phyloP scores from a whole-genome alignment of 805 yeast species.

The Metschnikowia arizonensis region DNA sequence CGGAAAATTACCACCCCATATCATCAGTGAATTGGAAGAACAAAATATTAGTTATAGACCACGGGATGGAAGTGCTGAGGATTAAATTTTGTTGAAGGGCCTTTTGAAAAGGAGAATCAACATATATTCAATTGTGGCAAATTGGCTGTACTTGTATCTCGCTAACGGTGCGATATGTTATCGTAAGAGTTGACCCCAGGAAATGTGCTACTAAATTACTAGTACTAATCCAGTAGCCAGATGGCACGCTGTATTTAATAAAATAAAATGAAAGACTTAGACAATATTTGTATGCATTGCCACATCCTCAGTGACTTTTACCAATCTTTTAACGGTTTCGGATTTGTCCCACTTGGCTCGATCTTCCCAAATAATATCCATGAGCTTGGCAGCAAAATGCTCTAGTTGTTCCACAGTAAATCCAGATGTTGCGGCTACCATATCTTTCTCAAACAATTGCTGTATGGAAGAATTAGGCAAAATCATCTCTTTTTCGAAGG shows the following conservation, averaged over 20 bases:
- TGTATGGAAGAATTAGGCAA: slow-evolving; percentile 18
- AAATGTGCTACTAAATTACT: neutral
- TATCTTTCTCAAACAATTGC: slow-evolving; percentile 22
- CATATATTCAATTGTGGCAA: neutral
- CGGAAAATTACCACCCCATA: slow-evolving; percentile 87
- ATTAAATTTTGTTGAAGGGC: slow-evolving; percentile 25
- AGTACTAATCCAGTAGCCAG: neutral
- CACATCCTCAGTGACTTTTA: slow-evolving; percentile 14
- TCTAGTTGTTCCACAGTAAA: slow-evolving; percentile 38
- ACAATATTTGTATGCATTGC: slow-evolving; percentile 1
- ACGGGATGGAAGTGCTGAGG: slow-evolving; percentile 84
- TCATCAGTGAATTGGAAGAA: slow-evolving; percentile 63
- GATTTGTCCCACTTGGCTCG: slow-evolving; percentile 48
- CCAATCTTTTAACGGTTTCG: slow-evolving; percentile 31
- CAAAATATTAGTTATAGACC: slow-evolving; percentile 87
- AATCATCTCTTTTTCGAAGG: slow-evolving; percentile 50
- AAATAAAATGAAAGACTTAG: neutral
- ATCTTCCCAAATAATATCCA: slow-evolving; percentile 70
- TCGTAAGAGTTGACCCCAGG: neutral
- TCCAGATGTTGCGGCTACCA: slow-evolving; percentile 30
- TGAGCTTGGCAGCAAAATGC: slow-evolving; percentile 54
- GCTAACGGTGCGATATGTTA: neutral
- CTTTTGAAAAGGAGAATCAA: neutral
- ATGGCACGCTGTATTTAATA: neutral
- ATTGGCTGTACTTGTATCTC: neutral